Conservation (phyloP, 2,329 filamentous ascomycete genomes). For the Geoglossum cookeanum region DNA sequence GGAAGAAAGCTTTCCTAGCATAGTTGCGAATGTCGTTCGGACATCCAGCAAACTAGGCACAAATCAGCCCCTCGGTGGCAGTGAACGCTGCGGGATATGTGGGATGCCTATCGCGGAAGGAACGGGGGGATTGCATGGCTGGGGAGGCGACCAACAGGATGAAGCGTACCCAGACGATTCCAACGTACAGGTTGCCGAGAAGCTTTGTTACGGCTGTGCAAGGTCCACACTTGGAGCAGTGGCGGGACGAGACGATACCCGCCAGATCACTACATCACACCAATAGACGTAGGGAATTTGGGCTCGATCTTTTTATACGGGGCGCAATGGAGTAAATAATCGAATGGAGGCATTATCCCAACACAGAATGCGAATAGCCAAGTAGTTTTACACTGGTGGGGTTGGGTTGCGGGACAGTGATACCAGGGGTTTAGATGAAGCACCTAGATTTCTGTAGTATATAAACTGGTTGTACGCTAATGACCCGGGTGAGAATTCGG, state of each 20-base stretch:
- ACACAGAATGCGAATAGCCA: too few relatives aligned
- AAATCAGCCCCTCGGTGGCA: constrained; percentile 9
- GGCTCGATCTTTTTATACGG: too few relatives aligned
- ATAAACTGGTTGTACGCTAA: too few relatives aligned
- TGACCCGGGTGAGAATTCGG: too few relatives aligned
- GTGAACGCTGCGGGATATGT: constrained; percentile 11
- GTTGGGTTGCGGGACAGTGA: too few relatives aligned
- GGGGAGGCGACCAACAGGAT: constrained; percentile 35
- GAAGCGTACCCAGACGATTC: constrained; percentile 11
- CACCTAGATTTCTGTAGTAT: too few relatives aligned
- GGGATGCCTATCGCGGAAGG: constrained; percentile 30
- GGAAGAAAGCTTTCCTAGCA: constrained; percentile 69
- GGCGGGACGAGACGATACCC: too few relatives aligned
- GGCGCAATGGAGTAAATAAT: too few relatives aligned
- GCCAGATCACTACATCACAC: too few relatives aligned
- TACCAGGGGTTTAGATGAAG: too few relatives aligned
- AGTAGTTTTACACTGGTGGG: too few relatives aligned
- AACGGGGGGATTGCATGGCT: constrained; percentile 35
- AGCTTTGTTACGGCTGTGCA: constrained; percentile 56
- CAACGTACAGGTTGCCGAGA: constrained; percentile 7
- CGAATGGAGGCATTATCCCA: background rate
- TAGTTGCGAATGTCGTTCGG: constrained; percentile 87
- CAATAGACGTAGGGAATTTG: too few relatives aligned
- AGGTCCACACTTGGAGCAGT: constrained; percentile 37
- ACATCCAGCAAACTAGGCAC: constrained; percentile 67